These are phyloP conservation scores for Lactarius trivialis DNA, from an alignment of 768 basidiomycete genomes.

Conservation along the genomic window DNA sequence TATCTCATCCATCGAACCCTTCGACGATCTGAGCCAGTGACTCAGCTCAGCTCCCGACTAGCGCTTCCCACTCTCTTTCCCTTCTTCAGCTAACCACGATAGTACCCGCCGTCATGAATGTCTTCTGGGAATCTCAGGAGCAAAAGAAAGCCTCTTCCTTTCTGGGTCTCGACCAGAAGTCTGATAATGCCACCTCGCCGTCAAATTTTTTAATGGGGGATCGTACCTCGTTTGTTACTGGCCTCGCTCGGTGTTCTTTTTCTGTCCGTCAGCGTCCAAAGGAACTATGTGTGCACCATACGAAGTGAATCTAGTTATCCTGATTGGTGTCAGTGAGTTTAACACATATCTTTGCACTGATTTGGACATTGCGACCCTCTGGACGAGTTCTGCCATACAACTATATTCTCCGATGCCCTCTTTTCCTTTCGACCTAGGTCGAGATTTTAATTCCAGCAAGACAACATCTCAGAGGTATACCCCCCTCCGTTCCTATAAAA, in stretches of 20 bases:
- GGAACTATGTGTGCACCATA: slow-evolving; percentile 1
- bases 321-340: slow-evolving; percentile 15
- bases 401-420: background rate
- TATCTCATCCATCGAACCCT: slow-evolving; percentile 13
- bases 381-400: background rate
- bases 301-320: slow-evolving; percentile 10
- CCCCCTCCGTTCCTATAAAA: slow-evolving; percentile 17
- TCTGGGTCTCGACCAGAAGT: slow-evolving; percentile 13
- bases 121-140: slow-evolving; percentile 3
- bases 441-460: slow-evolving; percentile 2
- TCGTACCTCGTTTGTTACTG: slow-evolving; percentile 8
- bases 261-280: slow-evolving; percentile 11
- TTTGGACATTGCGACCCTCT: slow-evolving; percentile 14
- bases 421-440: slow-evolving; percentile 10
- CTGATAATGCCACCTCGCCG: slow-evolving; percentile 17
- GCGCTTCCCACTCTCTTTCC: background rate
- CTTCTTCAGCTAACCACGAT: slow-evolving; percentile 2
- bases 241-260: slow-evolving; percentile 9
- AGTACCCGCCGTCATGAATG: background rate
- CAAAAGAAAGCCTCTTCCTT: slow-evolving; percentile 15
- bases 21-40: slow-evolving; percentile 17
- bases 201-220: slow-evolving; percentile 3
- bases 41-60: slow-evolving; percentile 14
- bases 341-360: slow-evolving; percentile 1
- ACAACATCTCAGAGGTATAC: background rate